Evolutionary conservation across 306 rosid species (phyloP).

Genomic region (Lagenaria siceraria): DNA sequence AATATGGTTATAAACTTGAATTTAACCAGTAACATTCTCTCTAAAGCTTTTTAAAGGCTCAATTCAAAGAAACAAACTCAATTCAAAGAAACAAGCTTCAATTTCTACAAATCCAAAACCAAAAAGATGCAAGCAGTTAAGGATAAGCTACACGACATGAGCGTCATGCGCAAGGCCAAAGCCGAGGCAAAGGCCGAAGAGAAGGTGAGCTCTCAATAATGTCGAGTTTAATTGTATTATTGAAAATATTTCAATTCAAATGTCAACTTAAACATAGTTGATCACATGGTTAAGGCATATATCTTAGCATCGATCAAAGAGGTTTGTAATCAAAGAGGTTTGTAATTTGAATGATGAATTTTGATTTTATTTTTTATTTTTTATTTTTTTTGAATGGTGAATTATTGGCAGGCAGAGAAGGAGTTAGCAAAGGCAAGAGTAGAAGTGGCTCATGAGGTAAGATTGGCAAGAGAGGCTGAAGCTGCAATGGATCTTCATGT

Average conservation of each 20-base stretch:
- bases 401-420: conserved; percentile 50
- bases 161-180: conserved; percentile 43
- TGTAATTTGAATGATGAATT: too few relatives aligned
- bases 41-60: not conserved
- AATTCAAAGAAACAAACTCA: not conserved
- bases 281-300: too few relatives aligned
- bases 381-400: too few relatives aligned
- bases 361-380: too few relatives aligned
- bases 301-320: too few relatives aligned
- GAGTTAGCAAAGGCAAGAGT: conserved; percentile 45
- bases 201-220: conserved; percentile 19
- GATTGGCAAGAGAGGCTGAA: conserved; percentile 70
- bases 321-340: too few relatives aligned
- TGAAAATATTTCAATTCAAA: not conserved
- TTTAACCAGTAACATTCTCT: not conserved
- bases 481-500: conserved; percentile 51
- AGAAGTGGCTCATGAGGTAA: conserved; percentile 58
- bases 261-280: too few relatives aligned
- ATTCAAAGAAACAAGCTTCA: not conserved
- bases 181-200: conserved; percentile 62
- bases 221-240: not conserved
- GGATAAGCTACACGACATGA: conserved; percentile 46
- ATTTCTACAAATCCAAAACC: not conserved
- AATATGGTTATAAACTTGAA: not conserved
- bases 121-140: conserved; percentile 57